Percentiles rank a stretch among this genome's conserved stretches.
These are phyloP conservation scores for Ophiocordyceps unilateralis DNA, from an alignment of 2,329 filamentous ascomycete genomes.

Conservation along the genomic window DNA sequence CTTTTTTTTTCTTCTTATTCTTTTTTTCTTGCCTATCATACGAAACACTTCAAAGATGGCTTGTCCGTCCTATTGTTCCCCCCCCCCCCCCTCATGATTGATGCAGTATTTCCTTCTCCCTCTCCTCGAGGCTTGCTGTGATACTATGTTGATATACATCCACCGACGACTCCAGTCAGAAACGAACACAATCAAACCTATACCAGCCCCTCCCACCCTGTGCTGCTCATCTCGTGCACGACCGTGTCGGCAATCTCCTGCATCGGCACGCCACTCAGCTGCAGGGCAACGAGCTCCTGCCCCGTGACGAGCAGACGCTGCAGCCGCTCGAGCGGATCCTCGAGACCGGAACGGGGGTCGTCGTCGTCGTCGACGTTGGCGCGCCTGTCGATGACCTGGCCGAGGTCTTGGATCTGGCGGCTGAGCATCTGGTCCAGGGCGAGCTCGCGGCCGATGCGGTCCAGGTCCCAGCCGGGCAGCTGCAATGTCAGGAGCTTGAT, in stretches of 20 bases:
- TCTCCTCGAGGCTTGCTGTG: too few species aligned
- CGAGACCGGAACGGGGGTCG: conserved; percentile 1
- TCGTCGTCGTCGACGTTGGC: conserved; percentile 5
- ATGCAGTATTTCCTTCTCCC: too few species aligned
- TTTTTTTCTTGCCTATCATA: too few species aligned
- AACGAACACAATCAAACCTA: not conserved
- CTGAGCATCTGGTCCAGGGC: conserved; percentile 11
- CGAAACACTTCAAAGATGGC: too few species aligned
- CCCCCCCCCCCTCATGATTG: too few species aligned
- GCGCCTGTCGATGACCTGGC: conserved; percentile 12
- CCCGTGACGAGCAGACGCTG: conserved; percentile 13
- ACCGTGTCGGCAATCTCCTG: conserved; percentile 7
- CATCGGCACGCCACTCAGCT: conserved; percentile 9
- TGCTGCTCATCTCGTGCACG: conserved; percentile 5
- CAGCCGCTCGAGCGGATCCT: conserved; percentile 17
- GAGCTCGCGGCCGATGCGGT: conserved; percentile 18
- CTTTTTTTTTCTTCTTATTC: too few species aligned
- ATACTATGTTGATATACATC: not conserved
- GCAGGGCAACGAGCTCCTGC: conserved; percentile 13
- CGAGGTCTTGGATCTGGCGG: conserved; percentile 13
- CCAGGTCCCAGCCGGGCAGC: conserved; percentile 27
- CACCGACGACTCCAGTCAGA: not conserved
- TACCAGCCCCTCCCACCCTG: conserved; percentile 6
- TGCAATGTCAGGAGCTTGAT: conserved; percentile 28
- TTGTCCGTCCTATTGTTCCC: too few species aligned